phyloP scores from a whole-genome alignment of 2,329 filamentous ascomycete genomes.

The Cladosporium sp. region DNA sequence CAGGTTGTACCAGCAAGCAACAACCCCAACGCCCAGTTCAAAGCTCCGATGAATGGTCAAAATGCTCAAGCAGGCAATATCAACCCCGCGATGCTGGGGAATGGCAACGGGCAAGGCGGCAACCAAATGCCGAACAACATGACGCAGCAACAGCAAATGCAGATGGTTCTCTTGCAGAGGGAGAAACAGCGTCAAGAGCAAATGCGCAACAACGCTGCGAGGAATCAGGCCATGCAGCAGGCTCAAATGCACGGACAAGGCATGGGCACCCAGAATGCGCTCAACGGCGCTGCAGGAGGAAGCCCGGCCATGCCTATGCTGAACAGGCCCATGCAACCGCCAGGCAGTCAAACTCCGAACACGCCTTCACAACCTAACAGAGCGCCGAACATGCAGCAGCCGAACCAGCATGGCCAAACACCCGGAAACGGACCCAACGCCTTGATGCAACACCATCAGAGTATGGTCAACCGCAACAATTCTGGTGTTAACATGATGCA shows the following conservation, averaged over 20 bases:
- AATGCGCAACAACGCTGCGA: conserved; percentile 31
- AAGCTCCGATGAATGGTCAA: conserved; percentile 26
- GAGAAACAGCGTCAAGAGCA: conserved; percentile 34
- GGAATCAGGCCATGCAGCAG: conserved; percentile 39
- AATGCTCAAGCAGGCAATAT: conserved; percentile 18
- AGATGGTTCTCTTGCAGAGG: conserved; percentile 34
- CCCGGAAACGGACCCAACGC: conserved; percentile 24
- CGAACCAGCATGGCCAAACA: conserved; percentile 23
- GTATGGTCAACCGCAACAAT: conserved; percentile 30
- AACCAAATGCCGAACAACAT: conserved; percentile 16
- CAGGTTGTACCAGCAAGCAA: conserved; percentile 62
- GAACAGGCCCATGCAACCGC: conserved; percentile 44
- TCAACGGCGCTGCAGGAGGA: conserved; percentile 28
- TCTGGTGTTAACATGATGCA: conserved; percentile 21
- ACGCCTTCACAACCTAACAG: conserved; percentile 30
- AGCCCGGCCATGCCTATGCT: conserved; percentile 48
- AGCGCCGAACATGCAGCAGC: conserved; percentile 11
- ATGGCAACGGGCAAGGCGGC: conserved; percentile 16
- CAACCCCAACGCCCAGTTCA: conserved; percentile 38
- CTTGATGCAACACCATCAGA: conserved; percentile 28
- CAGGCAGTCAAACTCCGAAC: conserved; percentile 35
- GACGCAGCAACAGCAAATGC: conserved; percentile 18
- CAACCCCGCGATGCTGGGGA: conserved; percentile 36
- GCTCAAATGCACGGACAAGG: conserved; percentile 44
- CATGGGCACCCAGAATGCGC: conserved; percentile 39